Conservation (phyloP, 1,284 basidiomycete genomes). For the Papiliotrema laurentii region DNA sequence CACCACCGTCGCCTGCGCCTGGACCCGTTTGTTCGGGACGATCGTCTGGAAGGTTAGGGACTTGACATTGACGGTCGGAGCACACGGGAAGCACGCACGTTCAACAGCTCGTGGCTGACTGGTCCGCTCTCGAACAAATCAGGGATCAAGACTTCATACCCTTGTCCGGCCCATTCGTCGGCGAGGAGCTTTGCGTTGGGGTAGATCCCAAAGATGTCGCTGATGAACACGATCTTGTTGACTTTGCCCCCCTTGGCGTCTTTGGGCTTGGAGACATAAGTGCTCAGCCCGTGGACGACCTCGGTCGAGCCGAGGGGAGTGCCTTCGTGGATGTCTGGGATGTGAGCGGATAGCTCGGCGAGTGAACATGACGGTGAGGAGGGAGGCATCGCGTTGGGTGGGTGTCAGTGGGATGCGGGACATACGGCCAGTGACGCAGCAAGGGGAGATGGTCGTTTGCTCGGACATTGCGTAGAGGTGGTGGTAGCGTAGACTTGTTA, state of each 20-base stretch:
- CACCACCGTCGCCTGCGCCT: conserved; percentile 33
- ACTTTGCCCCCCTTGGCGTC: conserved; percentile 33
- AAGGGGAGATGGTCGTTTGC: conserved; percentile 31
- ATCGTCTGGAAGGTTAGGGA: conserved; percentile 25
- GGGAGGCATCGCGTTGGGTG: not conserved
- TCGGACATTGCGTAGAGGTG: conserved; percentile 19
- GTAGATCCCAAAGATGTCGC: conserved; percentile 63
- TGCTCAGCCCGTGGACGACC: conserved; percentile 29
- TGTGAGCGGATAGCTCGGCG: not conserved
- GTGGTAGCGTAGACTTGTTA: not conserved
- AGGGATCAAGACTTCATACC: conserved; percentile 60
- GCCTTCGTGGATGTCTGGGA: conserved; percentile 35
- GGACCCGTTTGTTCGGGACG: conserved; percentile 26
- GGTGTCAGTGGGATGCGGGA: conserved; percentile 1
- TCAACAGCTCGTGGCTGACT: conserved; percentile 49
- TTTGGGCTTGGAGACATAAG: conserved; percentile 31
- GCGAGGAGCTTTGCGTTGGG: conserved; percentile 53
- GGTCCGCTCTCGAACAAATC: conserved; percentile 63
- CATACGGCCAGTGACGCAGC: conserved; percentile 40
- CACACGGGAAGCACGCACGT: conserved; percentile 19
- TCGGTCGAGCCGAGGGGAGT: conserved; percentile 28
- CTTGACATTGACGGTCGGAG: not conserved
- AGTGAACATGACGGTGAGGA: not conserved
- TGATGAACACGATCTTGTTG: conserved; percentile 57
- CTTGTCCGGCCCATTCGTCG: conserved; percentile 64